Percentiles rank a stretch among this genome's conserved stretches.
Conservation (phyloP, 805 yeast species). For the Clavispora fructus region DNA sequence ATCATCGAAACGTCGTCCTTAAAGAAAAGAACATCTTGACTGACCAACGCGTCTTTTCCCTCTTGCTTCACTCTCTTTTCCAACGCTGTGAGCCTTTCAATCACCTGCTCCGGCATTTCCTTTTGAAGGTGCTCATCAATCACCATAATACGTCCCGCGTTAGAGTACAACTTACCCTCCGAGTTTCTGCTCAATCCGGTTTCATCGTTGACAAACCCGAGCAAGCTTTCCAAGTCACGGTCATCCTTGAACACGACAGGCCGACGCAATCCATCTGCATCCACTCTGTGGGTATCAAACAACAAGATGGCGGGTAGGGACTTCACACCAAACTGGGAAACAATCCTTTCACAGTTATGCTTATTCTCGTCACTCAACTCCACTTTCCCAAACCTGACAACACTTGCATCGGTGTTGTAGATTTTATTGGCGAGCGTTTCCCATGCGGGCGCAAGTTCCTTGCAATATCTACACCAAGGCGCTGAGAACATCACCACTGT, state of each 20-base stretch:
- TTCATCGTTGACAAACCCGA: slow-evolving; percentile 23
- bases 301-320: slow-evolving; percentile 53
- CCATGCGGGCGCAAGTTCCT: slow-evolving; percentile 47
- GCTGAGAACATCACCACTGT: slow-evolving; percentile 53
- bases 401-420: slow-evolving; percentile 29
- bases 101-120: slow-evolving; percentile 1
- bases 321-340: slow-evolving; percentile 31
- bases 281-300: slow-evolving; percentile 28
- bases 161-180: slow-evolving; percentile 26
- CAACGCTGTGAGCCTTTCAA: slow-evolving; percentile 10
- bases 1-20: slow-evolving; percentile 19
- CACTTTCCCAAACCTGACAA: slow-evolving; percentile 38
- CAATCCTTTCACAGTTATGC: slow-evolving; percentile 10
- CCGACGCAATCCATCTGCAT: slow-evolving; percentile 19
- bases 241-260: slow-evolving; percentile 26
- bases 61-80: slow-evolving; percentile 2
- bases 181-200: slow-evolving; percentile 24
- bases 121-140: slow-evolving; percentile 15
- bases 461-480: slow-evolving; percentile 57
- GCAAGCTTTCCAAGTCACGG: slow-evolving; percentile 15
- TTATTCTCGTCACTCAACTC: slow-evolving; percentile 8
- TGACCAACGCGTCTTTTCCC: slow-evolving; percentile 10
- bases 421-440: slow-evolving; percentile 45
- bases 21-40: slow-evolving; percentile 8
- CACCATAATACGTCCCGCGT: slow-evolving; percentile 27